phyloP scores from a whole-genome alignment of 2,329 filamentous ascomycete species.

The Davidsoniella eucalypti region DNA sequence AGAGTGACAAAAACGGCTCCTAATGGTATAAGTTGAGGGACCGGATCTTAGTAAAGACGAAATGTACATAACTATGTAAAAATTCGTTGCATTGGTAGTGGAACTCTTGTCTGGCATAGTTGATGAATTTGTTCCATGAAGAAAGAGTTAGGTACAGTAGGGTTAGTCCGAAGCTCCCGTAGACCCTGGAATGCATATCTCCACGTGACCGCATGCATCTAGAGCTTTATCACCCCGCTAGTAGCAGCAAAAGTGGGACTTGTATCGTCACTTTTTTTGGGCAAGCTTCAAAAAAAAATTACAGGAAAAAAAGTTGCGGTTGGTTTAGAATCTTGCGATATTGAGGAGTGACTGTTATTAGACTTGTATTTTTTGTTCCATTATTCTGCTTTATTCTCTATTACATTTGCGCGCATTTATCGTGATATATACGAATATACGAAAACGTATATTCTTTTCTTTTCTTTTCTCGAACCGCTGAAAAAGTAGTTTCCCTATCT shows the following conservation, averaged over 20 bases:
- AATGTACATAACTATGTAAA: too few species aligned
- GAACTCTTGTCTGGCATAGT: too few species aligned
- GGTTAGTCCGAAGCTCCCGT: neutral
- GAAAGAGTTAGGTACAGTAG: neutral
- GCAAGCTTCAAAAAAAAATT: conserved; percentile 5
- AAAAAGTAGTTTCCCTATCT: too few species aligned
- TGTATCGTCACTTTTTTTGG: conserved; percentile 11
- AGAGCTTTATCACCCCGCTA: conserved; percentile 11
- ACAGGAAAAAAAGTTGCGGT: conserved; percentile 4
- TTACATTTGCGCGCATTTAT: too few species aligned
- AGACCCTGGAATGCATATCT: conserved; percentile 1
- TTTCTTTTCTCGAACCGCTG: too few species aligned
- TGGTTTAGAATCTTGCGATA: neutral
- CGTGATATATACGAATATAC: too few species aligned
- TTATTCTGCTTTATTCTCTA: neutral
- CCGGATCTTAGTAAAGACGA: too few species aligned
- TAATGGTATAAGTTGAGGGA: too few species aligned
- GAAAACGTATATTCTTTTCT: too few species aligned
- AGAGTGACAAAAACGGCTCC: too few species aligned
- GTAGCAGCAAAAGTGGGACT: conserved; percentile 9
- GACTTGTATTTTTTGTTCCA: neutral
- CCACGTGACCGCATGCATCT: conserved; percentile 6
- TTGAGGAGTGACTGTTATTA: neutral
- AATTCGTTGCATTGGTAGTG: too few species aligned
- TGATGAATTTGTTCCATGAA: too few species aligned